These are phyloP conservation scores for Pichia cabralensis DNA, from an alignment of 805 yeast genomes.

Conservation along the genomic window DNA sequence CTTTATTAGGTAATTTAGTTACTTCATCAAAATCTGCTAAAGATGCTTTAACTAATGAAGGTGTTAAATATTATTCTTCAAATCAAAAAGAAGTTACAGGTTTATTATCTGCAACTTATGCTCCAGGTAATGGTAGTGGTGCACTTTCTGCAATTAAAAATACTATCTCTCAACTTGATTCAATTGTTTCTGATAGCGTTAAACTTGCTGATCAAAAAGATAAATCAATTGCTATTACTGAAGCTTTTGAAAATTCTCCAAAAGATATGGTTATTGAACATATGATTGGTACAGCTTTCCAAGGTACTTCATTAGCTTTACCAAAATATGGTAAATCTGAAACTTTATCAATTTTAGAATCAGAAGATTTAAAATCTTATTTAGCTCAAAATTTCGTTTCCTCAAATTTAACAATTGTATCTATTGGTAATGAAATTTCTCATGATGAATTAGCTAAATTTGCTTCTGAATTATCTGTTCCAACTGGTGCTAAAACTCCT, in stretches of 20 bases:
- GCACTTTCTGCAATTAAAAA: conserved; percentile 46
- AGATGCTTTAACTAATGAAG: conserved; percentile 33
- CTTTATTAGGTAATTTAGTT: conserved; percentile 47
- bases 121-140: conserved; percentile 41
- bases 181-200: conserved; percentile 32
- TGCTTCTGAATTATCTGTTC: conserved; percentile 41
- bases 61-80: conserved; percentile 45
- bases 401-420: conserved; percentile 58
- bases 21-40: conserved; percentile 24
- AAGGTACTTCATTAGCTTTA: conserved; percentile 70
- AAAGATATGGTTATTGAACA: conserved; percentile 58
- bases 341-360: conserved; percentile 45
- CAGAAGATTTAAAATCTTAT: conserved; percentile 48
- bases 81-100: conserved; percentile 61
- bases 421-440: conserved; percentile 50
- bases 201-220: conserved; percentile 27
- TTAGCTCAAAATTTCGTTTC: conserved; percentile 47
- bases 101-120: conserved; percentile 47
- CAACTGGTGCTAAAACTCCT: conserved; percentile 41
- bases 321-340: conserved; percentile 72
- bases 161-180: conserved; percentile 28
- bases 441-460: conserved; percentile 64
- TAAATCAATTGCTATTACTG: conserved; percentile 40
- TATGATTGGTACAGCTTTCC: conserved; percentile 77
- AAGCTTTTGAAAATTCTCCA: conserved; percentile 45